Evolutionary conservation across 495 filamentous ascomycete genomes (phyloP), one percentile per base, ranked within the genome.

Genomic region (Penicillium paxilli): DNA sequence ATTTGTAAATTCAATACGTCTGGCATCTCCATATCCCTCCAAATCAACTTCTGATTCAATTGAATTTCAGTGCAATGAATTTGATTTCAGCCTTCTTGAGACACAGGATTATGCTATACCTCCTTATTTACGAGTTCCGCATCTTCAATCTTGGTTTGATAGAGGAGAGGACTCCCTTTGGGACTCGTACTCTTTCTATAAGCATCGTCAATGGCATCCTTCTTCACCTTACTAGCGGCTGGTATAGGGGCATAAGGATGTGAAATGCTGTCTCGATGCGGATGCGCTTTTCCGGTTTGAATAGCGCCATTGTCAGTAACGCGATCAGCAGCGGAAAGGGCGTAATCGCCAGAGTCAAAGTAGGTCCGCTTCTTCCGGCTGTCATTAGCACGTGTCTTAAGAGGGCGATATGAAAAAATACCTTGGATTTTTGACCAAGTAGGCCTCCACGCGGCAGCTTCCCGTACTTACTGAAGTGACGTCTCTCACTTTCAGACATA

Each of bases 341-440:
- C 68, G 10, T 62, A 64, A 45, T 71, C 65, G 33, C 68, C 65
- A 7, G 65, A 71, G 61, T 71, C 68, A 50, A 71, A 68, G 49
- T 68, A 71, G 0, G 26, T 62, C 30, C 68, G 63, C 54, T 67
- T 45, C 65, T 68, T 46, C 14, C 3, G 19, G 10, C 58, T 48
- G 12, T 55, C 45, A 44, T 46, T 53, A 51, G 47, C 14, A 19
- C 32, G 16, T 12, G 24, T 50, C 23, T 20, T 38, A 32, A n/a
- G 32, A 51, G 16, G 51, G 1, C 16, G 23, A 32, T 48, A n/a
- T 20, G 6, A n/a, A 28, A 17, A 52, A 49, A 30, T 57, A 58
- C 58, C 58, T 58, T 61, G 3, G 50, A 48, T 28, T 57, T 30
- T 44, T 54, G 41, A 16, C 20, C 44, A 0, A 54, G 45, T 50